Conservation (phyloP, 768 basidiomycete species). For the Mycena haematopus region DNA sequence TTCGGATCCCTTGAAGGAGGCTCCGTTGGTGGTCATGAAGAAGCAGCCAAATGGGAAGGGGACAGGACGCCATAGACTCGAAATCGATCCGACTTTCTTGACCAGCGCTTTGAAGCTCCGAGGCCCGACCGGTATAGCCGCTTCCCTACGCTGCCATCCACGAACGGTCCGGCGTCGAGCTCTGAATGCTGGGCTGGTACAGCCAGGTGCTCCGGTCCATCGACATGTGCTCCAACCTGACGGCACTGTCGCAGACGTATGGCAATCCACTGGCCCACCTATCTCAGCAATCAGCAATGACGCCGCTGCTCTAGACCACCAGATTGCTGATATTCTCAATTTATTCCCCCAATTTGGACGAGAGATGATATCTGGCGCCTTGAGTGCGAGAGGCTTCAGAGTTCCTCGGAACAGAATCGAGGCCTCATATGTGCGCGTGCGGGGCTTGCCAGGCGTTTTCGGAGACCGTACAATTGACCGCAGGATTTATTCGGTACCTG, state of each 20-base stretch:
- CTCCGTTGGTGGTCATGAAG: neutral
- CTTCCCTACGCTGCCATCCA: constrained; percentile 27
- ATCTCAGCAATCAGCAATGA: constrained; percentile 32
- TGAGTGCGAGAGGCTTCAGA: constrained; percentile 26
- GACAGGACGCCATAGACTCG: neutral
- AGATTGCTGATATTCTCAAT: neutral
- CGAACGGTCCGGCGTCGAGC: constrained; percentile 34
- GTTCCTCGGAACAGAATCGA: constrained; percentile 21
- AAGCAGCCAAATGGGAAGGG: constrained; percentile 1
- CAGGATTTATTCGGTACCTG: constrained; percentile 27
- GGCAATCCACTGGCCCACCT: constrained; percentile 20
- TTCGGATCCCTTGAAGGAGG: neutral
- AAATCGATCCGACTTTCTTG: neutral
- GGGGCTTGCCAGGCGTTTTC: neutral
- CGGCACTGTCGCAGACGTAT: neutral
- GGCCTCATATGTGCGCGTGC: neutral
- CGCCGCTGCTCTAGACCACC: constrained; percentile 26
- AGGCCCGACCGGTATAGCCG: constrained; percentile 29
- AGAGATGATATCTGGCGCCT: constrained; percentile 26
- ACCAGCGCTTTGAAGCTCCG: constrained; percentile 28
- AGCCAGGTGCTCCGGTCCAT: constrained; percentile 32
- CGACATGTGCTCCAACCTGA: constrained; percentile 19
- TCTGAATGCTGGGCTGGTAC: constrained; percentile 31
- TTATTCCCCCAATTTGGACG: constrained; percentile 5
- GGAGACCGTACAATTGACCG: neutral